Evolutionary conservation across 306 rosid species (phyloP).

Genomic region (Lathyrus oleraceus): DNA sequence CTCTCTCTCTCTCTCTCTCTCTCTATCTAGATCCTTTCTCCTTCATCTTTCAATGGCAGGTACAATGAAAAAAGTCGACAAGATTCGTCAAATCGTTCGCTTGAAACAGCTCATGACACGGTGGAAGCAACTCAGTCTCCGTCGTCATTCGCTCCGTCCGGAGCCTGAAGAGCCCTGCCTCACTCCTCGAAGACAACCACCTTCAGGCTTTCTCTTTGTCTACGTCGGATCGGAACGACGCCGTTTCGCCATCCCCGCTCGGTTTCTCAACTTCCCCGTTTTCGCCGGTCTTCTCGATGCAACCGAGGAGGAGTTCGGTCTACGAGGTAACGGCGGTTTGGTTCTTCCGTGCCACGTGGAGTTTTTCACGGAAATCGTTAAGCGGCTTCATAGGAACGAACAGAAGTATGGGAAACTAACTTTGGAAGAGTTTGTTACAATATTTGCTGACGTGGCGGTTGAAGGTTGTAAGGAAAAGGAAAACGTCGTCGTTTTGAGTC

Average conservation of each 20-base stretch:
- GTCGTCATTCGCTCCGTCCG: background rate
- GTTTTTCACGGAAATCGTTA: conserved; percentile 32
- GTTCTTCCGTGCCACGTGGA: conserved; percentile 39
- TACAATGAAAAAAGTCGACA: conserved; percentile 41
- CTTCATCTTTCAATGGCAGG: conserved; percentile 37
- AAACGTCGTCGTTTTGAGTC: conserved; percentile 30
- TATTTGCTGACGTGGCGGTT: conserved; percentile 16
- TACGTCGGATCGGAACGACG: conserved; percentile 47
- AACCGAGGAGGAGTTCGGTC: conserved; percentile 55
- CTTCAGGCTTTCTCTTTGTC: conserved; percentile 45
- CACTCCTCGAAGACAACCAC: conserved; percentile 3
- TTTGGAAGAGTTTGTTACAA: conserved; percentile 24
- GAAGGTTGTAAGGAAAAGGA: conserved; percentile 40
- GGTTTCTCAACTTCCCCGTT: conserved; percentile 54
- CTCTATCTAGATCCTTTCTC: background rate
- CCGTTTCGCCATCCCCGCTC: conserved; percentile 51
- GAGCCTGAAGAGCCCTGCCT: background rate
- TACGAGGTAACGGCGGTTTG: conserved; percentile 38
- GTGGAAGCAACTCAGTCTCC: conserved; percentile 36
- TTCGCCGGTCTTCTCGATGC: conserved; percentile 39
- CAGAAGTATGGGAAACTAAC: conserved; percentile 29
- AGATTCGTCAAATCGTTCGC: conserved; percentile 56
- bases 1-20: background rate
- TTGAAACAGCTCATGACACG: conserved; percentile 30
- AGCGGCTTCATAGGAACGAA: conserved; percentile 30